phyloP scores from a whole-genome alignment of 176 grass and related monocot species.

The Elymus sibiricus region DNA sequence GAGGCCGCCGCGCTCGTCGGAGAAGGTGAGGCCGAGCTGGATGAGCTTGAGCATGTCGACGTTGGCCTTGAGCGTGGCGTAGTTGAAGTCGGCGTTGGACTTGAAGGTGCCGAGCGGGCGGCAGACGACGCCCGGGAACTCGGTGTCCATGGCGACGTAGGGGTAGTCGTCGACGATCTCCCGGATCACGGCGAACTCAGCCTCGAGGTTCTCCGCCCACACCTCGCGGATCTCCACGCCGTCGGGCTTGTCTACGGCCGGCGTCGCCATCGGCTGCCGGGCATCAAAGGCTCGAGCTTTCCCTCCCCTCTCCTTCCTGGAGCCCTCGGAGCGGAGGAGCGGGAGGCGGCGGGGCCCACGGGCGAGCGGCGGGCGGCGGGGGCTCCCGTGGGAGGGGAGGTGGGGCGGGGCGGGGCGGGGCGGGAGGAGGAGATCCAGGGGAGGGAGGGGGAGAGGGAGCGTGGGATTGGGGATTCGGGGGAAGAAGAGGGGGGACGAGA shows the following conservation, averaged over 20 bases:
- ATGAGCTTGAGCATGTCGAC: conserved; percentile 61
- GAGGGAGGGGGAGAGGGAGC: not conserved
- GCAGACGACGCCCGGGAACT: conserved; percentile 75
- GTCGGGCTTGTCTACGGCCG: conserved; percentile 43
- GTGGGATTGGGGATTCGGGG: conserved; percentile 26
- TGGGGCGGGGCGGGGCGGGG: not conserved
- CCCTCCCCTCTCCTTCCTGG: not conserved
- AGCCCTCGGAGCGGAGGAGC: not conserved
- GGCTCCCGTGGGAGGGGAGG: conserved; percentile 16
- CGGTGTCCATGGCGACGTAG: conserved; percentile 69
- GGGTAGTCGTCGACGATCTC: conserved; percentile 53
- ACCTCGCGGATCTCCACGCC: conserved; percentile 70
- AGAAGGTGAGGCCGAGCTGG: conserved; percentile 63
- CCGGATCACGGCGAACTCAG: conserved; percentile 62
- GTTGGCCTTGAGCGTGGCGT: conserved; percentile 53
- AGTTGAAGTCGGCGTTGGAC: conserved; percentile 41
- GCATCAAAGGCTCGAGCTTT: conserved; percentile 52
- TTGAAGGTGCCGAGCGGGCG: conserved; percentile 37
- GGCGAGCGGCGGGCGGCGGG: not conserved
- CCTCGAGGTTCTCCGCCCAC: conserved; percentile 65
- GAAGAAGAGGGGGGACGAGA: conserved; percentile 28
- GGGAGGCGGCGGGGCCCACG: not conserved
- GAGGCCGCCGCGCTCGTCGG: conserved; percentile 30
- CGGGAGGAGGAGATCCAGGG: conserved; percentile 30
- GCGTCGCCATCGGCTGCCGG: conserved; percentile 21